phyloP scores from a whole-genome alignment of 1,139 yeast genomes.

The Diutina rugosa region DNA sequence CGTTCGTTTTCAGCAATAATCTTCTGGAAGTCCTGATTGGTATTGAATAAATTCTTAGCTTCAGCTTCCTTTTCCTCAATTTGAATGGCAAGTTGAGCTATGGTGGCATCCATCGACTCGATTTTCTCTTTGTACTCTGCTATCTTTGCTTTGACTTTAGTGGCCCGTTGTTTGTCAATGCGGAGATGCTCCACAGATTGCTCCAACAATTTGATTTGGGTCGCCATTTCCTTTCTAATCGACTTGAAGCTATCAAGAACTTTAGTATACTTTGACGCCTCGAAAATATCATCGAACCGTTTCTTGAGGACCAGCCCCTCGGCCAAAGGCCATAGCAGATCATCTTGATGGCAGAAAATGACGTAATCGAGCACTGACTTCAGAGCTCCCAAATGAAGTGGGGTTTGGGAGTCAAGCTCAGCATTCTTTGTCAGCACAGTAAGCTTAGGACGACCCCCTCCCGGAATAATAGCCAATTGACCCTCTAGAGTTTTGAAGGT shows the following conservation, averaged over 20 bases:
- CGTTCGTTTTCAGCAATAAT: conserved; percentile 7
- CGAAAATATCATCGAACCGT: conserved; percentile 91
- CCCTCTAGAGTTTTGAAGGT: conserved; percentile 90
- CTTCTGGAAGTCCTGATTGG: conserved; percentile 75
- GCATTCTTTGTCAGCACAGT: conserved; percentile 75
- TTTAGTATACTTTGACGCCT: conserved; percentile 85
- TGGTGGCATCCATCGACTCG: conserved; percentile 33
- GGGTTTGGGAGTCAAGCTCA: conserved; percentile 75
- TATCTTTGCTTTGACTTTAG: conserved; percentile 38
- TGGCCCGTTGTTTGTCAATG: conserved; percentile 64
- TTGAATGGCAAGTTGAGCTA: conserved; percentile 34
- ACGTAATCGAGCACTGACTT: conserved; percentile 83
- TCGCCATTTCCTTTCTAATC: conserved; percentile 64
- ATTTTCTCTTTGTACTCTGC: conserved; percentile 30
- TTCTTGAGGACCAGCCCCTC: conserved; percentile 86
- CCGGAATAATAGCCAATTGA: conserved; percentile 56
- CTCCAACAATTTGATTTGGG: conserved; percentile 62
- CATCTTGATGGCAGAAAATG: conserved; percentile 96
- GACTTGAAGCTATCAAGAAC: conserved; percentile 71
- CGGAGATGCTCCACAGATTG: conserved; percentile 69
- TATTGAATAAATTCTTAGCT: conserved; percentile 52
- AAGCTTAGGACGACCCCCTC: conserved; percentile 36
- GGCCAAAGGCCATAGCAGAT: conserved; percentile 89
- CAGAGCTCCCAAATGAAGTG: conserved; percentile 77
- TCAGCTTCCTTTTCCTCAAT: conserved; percentile 18